These are phyloP conservation scores for Tolypocladium guangdongense DNA, from an alignment of 2,329 filamentous ascomycete genomes.

Conservation along the genomic window DNA sequence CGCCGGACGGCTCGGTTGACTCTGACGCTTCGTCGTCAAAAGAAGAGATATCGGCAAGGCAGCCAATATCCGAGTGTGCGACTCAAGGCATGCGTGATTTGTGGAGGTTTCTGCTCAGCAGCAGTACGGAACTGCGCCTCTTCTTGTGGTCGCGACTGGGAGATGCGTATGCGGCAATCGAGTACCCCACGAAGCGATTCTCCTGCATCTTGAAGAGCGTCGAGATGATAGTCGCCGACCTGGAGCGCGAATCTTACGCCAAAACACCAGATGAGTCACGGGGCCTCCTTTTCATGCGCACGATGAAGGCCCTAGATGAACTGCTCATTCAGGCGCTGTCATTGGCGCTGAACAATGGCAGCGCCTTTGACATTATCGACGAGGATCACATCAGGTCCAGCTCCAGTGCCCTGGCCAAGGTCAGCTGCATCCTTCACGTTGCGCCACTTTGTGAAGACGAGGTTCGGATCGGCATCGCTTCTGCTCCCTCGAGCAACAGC, in stretches of 20 bases:
- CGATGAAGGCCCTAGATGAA: conserved; percentile 70
- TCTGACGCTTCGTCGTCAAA: conserved; percentile 6
- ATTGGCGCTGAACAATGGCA: conserved; percentile 53
- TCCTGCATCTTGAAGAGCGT: conserved; percentile 81
- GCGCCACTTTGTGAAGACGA: conserved; percentile 78
- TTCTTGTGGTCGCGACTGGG: conserved; percentile 88
- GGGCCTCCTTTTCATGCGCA: conserved; percentile 60
- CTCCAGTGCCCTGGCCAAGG: conserved; percentile 57
- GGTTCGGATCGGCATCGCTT: conserved; percentile 63
- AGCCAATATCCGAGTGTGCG: conserved; percentile 39
- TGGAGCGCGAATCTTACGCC: conserved; percentile 52
- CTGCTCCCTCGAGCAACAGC: conserved; percentile 46
- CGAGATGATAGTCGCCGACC: conserved; percentile 61
- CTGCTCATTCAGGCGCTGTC: conserved; percentile 62
- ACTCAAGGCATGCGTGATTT: conserved; percentile 60
- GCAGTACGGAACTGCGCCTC: conserved; percentile 71
- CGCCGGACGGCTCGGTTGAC: conserved; percentile 6
- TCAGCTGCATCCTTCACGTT: conserved; percentile 67
- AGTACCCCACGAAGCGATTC: conserved; percentile 78
- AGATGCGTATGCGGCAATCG: conserved; percentile 76
- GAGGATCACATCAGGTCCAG: conserved; percentile 65
- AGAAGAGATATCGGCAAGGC: conserved; percentile 4
- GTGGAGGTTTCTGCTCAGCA: conserved; percentile 72
- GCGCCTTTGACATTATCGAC: conserved; percentile 75
- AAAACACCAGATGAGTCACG: conserved; percentile 51